These are phyloP conservation scores for Amphichorda felina DNA, from an alignment of 2,329 filamentous ascomycete species.

Conservation along the genomic window DNA sequence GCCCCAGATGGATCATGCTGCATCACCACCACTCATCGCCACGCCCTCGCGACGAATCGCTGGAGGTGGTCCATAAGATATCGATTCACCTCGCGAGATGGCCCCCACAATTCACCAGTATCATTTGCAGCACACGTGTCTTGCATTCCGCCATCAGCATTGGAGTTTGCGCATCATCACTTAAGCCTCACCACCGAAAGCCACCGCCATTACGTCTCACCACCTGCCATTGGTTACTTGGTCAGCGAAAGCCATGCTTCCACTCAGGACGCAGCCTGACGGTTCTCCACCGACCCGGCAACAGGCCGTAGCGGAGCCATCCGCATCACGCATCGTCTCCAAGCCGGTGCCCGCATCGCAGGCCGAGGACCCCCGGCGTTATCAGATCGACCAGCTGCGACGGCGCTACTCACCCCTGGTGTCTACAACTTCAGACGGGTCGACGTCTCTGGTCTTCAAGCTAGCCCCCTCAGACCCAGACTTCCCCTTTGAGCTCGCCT, in stretches of 20 bases:
- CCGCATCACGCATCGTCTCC: slow-evolving; percentile 39
- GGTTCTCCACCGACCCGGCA: slow-evolving; percentile 18
- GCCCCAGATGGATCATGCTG: too few species aligned
- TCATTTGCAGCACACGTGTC: too few species aligned
- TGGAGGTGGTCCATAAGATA: too few species aligned
- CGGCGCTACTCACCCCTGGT: slow-evolving; percentile 48
- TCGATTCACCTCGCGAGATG: too few species aligned
- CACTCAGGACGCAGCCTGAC: slow-evolving; percentile 16
- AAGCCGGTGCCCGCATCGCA: slow-evolving; percentile 57
- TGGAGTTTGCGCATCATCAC: too few species aligned
- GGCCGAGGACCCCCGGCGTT: slow-evolving; percentile 55
- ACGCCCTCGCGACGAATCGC: too few species aligned
- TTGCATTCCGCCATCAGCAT: too few species aligned
- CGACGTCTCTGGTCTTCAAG: slow-evolving; percentile 49
- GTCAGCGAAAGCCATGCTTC: slow-evolving; percentile 21
- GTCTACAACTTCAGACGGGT: slow-evolving; percentile 28
- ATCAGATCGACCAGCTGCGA: slow-evolving; percentile 63
- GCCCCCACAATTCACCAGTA: too few species aligned
- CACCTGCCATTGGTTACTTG: not conserved
- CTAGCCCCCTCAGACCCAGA: slow-evolving; percentile 69
- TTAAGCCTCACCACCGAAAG: not conserved
- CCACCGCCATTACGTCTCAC: not conserved
- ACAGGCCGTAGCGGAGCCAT: slow-evolving; percentile 34
- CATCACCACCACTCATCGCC: too few species aligned
- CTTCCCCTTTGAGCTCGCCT: slow-evolving; percentile 66